These are phyloP conservation scores for Carex kokanica DNA, from an alignment of 176 grass and related monocot species.

Conservation along the genomic window DNA sequence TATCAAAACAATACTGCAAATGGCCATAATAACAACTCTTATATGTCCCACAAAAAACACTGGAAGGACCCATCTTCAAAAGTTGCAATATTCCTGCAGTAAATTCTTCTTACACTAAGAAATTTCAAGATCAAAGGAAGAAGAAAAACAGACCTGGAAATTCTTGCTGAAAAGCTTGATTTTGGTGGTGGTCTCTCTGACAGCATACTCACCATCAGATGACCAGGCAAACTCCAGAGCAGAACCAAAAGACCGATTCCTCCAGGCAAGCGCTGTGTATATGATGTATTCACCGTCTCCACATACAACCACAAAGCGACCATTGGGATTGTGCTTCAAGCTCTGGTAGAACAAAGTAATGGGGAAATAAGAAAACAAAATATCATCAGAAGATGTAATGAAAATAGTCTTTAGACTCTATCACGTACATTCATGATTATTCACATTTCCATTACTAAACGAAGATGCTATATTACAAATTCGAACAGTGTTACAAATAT, in stretches of 20 bases:
- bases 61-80: neutral
- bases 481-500: neutral
- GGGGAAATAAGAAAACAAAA: neutral
- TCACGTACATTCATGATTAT: neutral
- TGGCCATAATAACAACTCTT: neutral
- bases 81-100: neutral
- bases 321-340: conserved; percentile 98
- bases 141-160: conserved; percentile 58
- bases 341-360: conserved; percentile 52
- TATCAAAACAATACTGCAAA: neutral
- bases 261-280: conserved; percentile 93
- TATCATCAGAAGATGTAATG: neutral
- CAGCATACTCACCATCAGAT: conserved; percentile 86
- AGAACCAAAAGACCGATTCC: conserved; percentile 96
- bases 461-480: neutral
- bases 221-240: conserved; percentile 93
- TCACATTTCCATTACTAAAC: neutral
- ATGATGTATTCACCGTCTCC: conserved; percentile 99
- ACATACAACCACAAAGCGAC: conserved; percentile 92
- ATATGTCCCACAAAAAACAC: neutral
- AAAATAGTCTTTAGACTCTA: neutral
- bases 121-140: neutral
- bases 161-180: conserved; percentile 88
- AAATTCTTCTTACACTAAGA: neutral
- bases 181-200: conserved; percentile 92